Conservation (phyloP, 2,329 filamentous ascomycete genomes). For the Dactylellina cionopaga region DNA sequence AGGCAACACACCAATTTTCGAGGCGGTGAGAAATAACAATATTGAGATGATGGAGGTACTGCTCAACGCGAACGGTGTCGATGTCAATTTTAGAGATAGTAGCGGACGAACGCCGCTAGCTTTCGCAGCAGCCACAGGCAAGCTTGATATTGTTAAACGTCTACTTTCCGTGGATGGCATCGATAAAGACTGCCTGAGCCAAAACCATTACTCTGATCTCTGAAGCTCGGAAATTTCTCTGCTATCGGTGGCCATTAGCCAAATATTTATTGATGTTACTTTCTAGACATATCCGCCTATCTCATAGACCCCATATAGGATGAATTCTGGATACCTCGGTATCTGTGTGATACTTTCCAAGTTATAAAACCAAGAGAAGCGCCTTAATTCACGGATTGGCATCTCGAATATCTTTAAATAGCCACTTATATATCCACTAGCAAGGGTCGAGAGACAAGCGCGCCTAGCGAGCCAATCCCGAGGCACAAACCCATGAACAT, state of each 20-base stretch:
- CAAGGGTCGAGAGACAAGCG: no score
- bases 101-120: slow-evolving; percentile 1
- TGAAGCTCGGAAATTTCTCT: neutral
- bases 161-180: slow-evolving; percentile 14
- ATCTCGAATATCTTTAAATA: no score
- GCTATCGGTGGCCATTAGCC: no score
- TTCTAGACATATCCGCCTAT: no score
- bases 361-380: neutral
- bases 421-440: no score
- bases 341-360: neutral
- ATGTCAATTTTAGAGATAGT: slow-evolving; percentile 4
- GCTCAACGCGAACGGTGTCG: neutral
- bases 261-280: neutral
- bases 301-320: no score
- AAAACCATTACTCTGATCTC: neutral
- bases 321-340: neutral
- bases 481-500: no score
- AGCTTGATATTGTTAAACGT: slow-evolving; percentile 1
- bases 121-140: neutral
- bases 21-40: slow-evolving; percentile 9
- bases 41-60: slow-evolving; percentile 9
- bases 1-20: slow-evolving; percentile 13
- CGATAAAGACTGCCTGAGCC: neutral
- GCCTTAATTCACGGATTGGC: no score
- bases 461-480: no score